Conservation (phyloP, 805 yeast species). For the Saturnispora zaruensis region DNA sequence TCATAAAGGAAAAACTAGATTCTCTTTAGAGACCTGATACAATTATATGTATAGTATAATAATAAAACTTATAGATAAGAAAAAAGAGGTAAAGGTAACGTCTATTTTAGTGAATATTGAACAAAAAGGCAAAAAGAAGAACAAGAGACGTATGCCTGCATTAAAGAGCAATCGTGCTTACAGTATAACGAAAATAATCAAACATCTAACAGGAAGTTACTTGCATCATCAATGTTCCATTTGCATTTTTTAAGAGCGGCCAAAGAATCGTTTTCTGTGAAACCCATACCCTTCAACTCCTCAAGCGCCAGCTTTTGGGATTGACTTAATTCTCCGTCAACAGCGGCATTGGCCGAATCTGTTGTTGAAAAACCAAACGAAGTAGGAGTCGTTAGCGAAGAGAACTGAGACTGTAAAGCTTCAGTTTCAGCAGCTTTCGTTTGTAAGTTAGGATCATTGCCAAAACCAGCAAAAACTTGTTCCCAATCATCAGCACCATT, state of each 20-base stretch:
- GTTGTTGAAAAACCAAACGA: slow-evolving; percentile 11
- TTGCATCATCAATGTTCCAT: slow-evolving; percentile 81
- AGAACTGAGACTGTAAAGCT: slow-evolving; percentile 10
- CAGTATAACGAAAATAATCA: not conserved
- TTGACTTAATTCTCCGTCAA: slow-evolving; percentile 16
- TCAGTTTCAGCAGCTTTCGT: slow-evolving; percentile 13
- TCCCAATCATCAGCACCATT: slow-evolving; percentile 77
- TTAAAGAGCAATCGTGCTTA: not conserved
- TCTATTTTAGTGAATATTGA: not conserved
- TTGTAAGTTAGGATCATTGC: slow-evolving; percentile 37
- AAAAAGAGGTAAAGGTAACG: not conserved
- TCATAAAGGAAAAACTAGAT: slow-evolving; percentile 34
- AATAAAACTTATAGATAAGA: slow-evolving; percentile 1
- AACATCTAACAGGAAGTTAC: slow-evolving; percentile 70
- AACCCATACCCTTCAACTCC: slow-evolving; percentile 88
- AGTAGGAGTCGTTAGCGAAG: slow-evolving; percentile 12
- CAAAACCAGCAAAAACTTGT: slow-evolving; percentile 83
- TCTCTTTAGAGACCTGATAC: slow-evolving; percentile 1
- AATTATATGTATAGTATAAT: not conserved
- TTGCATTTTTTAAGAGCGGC: slow-evolving; percentile 59
- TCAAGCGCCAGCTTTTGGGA: slow-evolving; percentile 46
- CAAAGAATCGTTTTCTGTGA: slow-evolving; percentile 53
- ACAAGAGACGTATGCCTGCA: not conserved
- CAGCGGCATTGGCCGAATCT: not conserved
- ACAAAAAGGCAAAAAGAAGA: not conserved